Conservation (phyloP, 2,329 filamentous ascomycete genomes). For the Teratosphaeria gauchensis region DNA sequence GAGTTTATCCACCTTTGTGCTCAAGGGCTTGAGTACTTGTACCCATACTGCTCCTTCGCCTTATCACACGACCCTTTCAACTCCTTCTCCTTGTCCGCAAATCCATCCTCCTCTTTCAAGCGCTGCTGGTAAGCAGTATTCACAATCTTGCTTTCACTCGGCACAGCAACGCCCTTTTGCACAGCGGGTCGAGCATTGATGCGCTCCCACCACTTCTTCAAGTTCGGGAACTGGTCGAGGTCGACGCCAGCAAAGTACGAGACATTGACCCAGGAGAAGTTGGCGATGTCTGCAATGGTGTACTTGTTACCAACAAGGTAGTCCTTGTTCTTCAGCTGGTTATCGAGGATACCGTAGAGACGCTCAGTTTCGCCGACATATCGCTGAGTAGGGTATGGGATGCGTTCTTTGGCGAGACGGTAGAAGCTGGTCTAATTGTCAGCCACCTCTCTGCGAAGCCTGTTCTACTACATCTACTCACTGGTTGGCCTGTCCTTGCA, state of each 20-base stretch:
- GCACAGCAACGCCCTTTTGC: slow-evolving; percentile 14
- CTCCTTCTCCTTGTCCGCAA: slow-evolving; percentile 4
- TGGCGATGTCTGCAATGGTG: slow-evolving; percentile 38
- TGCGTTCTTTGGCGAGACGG: slow-evolving; percentile 34
- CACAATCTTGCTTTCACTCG: slow-evolving; percentile 2
- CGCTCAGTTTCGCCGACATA: slow-evolving; percentile 40
- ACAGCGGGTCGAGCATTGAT: slow-evolving; percentile 34
- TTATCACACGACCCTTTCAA: slow-evolving; percentile 1
- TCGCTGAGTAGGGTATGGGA: slow-evolving; percentile 36
- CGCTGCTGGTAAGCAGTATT: slow-evolving; percentile 2
- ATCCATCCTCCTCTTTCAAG: slow-evolving; percentile 4
- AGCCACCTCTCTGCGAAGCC: neutral
- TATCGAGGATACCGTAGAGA: slow-evolving; percentile 36
- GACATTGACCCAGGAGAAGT: slow-evolving; percentile 36
- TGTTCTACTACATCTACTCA: slow-evolving; percentile 2
- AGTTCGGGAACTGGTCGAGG: slow-evolving; percentile 32
- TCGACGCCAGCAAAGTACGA: slow-evolving; percentile 33
- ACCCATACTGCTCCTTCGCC: slow-evolving; percentile 6
- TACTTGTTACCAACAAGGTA: slow-evolving; percentile 39
- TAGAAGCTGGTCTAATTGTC: slow-evolving; percentile 16
- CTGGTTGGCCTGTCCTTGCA: slow-evolving; percentile 32
- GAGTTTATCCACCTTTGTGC: neutral
- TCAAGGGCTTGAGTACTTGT: slow-evolving; percentile 4
- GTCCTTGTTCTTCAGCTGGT: slow-evolving; percentile 30
- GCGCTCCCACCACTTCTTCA: slow-evolving; percentile 37